Percentiles rank a stretch among this genome's conserved stretches.
phyloP scores from a whole-genome alignment of 2,329 filamentous ascomycete genomes.

The Neospermospora avenae region DNA sequence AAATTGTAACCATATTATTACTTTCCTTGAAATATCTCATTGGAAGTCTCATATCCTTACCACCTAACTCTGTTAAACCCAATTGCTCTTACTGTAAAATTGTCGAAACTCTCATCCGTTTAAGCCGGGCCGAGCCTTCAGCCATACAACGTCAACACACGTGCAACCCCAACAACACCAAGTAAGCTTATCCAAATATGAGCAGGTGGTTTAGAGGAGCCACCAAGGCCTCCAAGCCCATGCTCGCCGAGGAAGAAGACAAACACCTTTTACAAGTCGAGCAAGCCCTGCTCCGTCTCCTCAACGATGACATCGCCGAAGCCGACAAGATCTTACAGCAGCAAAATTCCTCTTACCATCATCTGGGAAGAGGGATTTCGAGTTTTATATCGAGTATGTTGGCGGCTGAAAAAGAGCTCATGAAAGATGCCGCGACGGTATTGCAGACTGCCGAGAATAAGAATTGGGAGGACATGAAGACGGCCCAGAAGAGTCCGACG shows the following conservation, averaged over 20 bases:
- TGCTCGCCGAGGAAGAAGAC: slow-evolving; percentile 43
- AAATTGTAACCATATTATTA: too few species aligned
- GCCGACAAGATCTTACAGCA: slow-evolving; percentile 71
- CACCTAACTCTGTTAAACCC: not conserved
- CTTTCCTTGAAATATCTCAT: too few species aligned
- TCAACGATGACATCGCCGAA: slow-evolving; percentile 85
- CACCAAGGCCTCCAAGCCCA: slow-evolving; percentile 21
- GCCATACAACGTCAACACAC: not conserved
- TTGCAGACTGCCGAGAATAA: slow-evolving; percentile 73
- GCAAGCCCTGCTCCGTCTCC: slow-evolving; percentile 66
- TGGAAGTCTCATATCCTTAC: not conserved
- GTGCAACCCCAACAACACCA: not conserved
- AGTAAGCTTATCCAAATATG: slow-evolving; percentile 21
- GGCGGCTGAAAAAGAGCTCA: slow-evolving; percentile 87
- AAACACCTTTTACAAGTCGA: slow-evolving; percentile 58
- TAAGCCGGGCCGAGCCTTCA: slow-evolving; percentile 8
- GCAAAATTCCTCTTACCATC: slow-evolving; percentile 81
- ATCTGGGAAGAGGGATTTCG: slow-evolving; percentile 76
- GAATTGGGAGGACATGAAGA: slow-evolving; percentile 73
- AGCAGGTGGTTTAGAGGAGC: slow-evolving; percentile 33
- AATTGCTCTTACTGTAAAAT: not conserved
- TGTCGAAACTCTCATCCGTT: slow-evolving; percentile 8
- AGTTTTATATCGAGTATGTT: slow-evolving; percentile 83
- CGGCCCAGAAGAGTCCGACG: slow-evolving; percentile 64
- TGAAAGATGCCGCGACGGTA: slow-evolving; percentile 73